Evolutionary conservation across 148 eudicot genomes (phyloP).

Genomic region (Silene latifolia): DNA sequence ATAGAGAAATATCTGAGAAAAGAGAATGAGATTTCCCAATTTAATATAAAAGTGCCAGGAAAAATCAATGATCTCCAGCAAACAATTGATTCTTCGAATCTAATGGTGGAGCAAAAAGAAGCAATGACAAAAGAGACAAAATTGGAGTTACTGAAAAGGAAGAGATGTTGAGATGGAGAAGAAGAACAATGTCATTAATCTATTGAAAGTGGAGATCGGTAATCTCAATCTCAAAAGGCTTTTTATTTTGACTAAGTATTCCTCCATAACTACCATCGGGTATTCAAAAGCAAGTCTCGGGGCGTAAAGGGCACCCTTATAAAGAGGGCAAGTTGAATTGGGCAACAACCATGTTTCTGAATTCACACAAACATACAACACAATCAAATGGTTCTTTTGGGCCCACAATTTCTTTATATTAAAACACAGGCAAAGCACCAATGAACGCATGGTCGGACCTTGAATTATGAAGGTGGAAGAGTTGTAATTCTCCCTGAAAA

Average conservation of each 20-base stretch:
- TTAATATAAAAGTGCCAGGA: conserved; percentile 36
- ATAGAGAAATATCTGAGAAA: conserved; percentile 25
- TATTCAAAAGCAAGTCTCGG: conserved; percentile 51
- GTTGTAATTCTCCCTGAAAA: conserved; percentile 59
- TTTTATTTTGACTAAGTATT: no score
- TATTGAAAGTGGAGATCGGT: no score
- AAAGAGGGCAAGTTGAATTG: conserved; percentile 88
- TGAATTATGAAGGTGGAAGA: conserved; percentile 73
- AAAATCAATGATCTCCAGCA: conserved; percentile 33
- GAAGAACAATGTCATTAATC: no score
- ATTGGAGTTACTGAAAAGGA: conserved; percentile 29
- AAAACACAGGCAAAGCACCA: conserved; percentile 77
- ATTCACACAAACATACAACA: no score
- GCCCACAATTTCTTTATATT: conserved; percentile 63
- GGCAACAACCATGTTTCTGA: no score
- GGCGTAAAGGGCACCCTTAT: conserved; percentile 66
- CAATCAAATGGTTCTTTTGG: no score
- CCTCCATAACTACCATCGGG: no score
- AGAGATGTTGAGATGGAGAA: no score
- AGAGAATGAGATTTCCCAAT: conserved; percentile 37
- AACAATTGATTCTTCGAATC: conserved; percentile 28
- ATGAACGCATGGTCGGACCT: conserved; percentile 81
- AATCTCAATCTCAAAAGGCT: no score
- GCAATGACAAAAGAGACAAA: conserved; percentile 26
- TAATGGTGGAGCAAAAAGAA: conserved; percentile 27